Conservation (phyloP, 148 eudicot genomes). For the Suaeda aralocaspica region DNA sequence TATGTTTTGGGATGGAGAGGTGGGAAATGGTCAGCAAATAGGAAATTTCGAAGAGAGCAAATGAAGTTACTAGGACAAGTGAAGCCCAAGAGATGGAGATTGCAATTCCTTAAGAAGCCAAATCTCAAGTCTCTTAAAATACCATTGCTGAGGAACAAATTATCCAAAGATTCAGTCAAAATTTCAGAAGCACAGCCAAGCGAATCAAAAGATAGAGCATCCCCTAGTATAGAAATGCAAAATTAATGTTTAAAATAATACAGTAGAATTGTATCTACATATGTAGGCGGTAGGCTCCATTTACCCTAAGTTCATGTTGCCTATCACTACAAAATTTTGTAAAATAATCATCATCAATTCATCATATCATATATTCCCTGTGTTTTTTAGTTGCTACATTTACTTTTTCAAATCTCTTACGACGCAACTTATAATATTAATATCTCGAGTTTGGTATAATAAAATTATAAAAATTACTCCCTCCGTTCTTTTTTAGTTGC, state of each 20-base stretch:
- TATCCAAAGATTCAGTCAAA: conserved; percentile 37
- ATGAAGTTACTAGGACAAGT: conserved; percentile 77
- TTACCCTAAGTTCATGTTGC: not conserved
- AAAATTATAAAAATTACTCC: too few relatives aligned
- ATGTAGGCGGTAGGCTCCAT: not conserved
- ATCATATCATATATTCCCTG: too few relatives aligned
- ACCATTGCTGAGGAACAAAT: conserved; percentile 41
- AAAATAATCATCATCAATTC: not conserved
- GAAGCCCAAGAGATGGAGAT: conserved; percentile 69
- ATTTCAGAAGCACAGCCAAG: conserved; percentile 37
- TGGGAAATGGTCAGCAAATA: conserved; percentile 79
- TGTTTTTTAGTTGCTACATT: too few relatives aligned
- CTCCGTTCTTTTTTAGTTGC: too few relatives aligned
- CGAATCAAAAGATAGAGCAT: conserved; percentile 34
- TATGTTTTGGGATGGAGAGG: conserved; percentile 91
- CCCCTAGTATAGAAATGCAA: conserved; percentile 17
- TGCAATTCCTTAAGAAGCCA: conserved; percentile 28
- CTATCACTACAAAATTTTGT: not conserved
- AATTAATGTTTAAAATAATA: conserved; percentile 12
- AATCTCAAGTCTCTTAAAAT: conserved; percentile 52
- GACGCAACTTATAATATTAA: too few relatives aligned
- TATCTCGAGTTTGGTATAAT: too few relatives aligned
- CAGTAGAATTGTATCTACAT: conserved; percentile 2
- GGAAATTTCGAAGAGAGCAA: conserved; percentile 71
- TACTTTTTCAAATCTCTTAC: too few relatives aligned